Evolutionary conservation across 225 moss, liverwort and hornwort genomes (phyloP), one percentile per base, ranked within the genome.

Genomic region (Polytrichum formosum): DNA sequence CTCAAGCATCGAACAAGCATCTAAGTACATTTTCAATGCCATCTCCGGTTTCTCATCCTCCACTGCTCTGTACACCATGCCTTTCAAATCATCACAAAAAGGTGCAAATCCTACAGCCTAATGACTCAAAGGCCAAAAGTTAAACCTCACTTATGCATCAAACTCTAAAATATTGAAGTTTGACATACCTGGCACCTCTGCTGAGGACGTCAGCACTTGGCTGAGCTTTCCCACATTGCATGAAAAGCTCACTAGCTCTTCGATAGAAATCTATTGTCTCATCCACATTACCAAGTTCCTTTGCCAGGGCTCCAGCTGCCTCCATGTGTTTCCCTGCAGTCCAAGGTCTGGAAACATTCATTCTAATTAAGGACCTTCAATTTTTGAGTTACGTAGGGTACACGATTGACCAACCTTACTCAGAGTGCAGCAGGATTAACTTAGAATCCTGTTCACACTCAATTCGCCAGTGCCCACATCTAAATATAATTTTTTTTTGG

Each of bases 241-340:
- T 73, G 68, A 85, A 98, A 56, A 92, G 69, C 60, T 86, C 91
- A 66, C 94, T 90, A 67, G 97, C 92, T 84, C 81, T 81, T 75
- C 75, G 88, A 54, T 91, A 98, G 23, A 90, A 76, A 77, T 76
- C 88, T 68, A 82, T 77, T 3, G 92, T 81, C 79, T 91, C 94
- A 72, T 80, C 76, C 82, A 86, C 81, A 23, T 63, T 72, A 58
- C 90, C 90, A 46, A 92, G 79, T 75, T 97, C 97, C 79, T 94
- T 94, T 6, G 97, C 94, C 35, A 97, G 75, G 37, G 75, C 77
- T 73, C 94, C 97, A 63, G 92, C 94, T 56, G 90, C 84, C 76
- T 97, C 97, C 80, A 97, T 81, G 72, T 97, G 97, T 65, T 92
- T 97, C 66, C 94, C 92, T 72, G 97, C 93, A 66, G 89, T 77